Evolutionary conservation across 1,284 basidiomycete species (phyloP).

Genomic region (Ustilago crameri): DNA sequence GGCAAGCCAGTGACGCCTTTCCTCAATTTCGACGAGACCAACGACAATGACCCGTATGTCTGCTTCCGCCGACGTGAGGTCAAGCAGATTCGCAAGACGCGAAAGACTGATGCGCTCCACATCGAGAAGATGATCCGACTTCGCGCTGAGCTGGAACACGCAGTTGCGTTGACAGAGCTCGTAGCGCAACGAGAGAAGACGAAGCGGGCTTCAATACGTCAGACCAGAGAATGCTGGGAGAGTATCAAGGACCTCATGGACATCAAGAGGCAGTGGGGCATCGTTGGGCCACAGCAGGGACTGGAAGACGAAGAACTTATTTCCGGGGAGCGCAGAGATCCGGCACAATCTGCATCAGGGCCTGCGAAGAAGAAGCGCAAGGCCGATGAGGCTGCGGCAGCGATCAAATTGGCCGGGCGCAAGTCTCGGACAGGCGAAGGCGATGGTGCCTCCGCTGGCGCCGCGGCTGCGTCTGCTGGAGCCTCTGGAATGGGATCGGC

Average conservation of each 20-base stretch:
- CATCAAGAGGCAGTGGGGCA: conserved; percentile 62
- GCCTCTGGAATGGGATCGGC: conserved; percentile 72
- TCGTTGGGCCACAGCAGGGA: conserved; percentile 54
- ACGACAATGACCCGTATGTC: conserved; percentile 94
- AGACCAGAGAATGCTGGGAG: conserved; percentile 59
- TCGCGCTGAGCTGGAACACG: conserved; percentile 61
- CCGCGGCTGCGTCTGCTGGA: conserved; percentile 35
- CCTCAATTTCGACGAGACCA: conserved; percentile 81
- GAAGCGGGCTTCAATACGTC: conserved; percentile 54
- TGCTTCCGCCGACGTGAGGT: conserved; percentile 97
- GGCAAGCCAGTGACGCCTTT: conserved; percentile 56
- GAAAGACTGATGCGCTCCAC: conserved; percentile 70
- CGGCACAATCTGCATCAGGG: conserved; percentile 34
- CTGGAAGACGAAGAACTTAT: conserved; percentile 65
- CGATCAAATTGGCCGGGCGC: conserved; percentile 54
- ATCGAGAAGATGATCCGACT: conserved; percentile 66
- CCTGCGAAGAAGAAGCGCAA: conserved; percentile 64
- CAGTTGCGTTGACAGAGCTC: conserved; percentile 50
- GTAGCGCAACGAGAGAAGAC: conserved; percentile 65
- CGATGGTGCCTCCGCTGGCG: conserved; percentile 25
- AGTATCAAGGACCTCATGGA: conserved; percentile 56
- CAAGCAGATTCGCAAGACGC: conserved; percentile 92
- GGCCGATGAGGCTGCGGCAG: conserved; percentile 52
- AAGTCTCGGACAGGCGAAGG: conserved; percentile 47
- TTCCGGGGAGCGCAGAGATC: conserved; percentile 56